These are phyloP conservation scores for Calonectria pseudoreteaudii DNA, from an alignment of 2,329 filamentous ascomycete genomes.

Conservation along the genomic window DNA sequence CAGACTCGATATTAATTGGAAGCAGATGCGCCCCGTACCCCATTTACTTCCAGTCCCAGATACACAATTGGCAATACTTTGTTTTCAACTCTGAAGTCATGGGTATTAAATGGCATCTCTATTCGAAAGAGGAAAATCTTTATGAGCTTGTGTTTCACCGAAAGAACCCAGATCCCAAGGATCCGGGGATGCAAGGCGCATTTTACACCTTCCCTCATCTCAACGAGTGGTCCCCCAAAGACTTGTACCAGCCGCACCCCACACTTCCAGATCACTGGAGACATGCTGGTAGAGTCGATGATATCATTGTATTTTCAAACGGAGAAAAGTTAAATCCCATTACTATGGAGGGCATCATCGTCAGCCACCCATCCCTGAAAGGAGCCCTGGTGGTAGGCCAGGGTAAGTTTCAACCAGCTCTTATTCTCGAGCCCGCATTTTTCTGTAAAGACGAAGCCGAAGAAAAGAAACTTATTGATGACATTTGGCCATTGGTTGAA, in stretches of 20 bases:
- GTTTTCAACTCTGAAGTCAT: conserved; percentile 54
- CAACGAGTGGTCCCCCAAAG: conserved; percentile 51
- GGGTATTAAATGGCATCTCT: conserved; percentile 54
- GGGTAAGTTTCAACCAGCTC: neutral
- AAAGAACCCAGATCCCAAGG: conserved; percentile 43
- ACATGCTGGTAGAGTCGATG: neutral
- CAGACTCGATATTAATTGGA: neutral
- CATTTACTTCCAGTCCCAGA: conserved; percentile 47
- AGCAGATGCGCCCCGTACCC: conserved; percentile 51
- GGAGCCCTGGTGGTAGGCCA: neutral
- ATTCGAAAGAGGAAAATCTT: conserved; percentile 16
- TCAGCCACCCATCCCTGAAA: neutral
- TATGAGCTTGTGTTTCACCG: conserved; percentile 53
- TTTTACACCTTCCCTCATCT: conserved; percentile 53
- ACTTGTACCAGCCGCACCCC: conserved; percentile 53
- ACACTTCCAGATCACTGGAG: conserved; percentile 31
- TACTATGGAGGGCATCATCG: neutral
- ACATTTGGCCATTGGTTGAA: neutral
- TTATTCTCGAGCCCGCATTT: neutral
- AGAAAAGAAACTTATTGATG: neutral
- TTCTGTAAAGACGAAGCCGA: neutral
- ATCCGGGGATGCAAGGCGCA: conserved; percentile 48
- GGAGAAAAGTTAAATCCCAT: neutral
- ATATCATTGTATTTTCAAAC: neutral
- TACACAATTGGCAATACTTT: conserved; percentile 57